Conservation (phyloP, 306 rosid species). For the Casuarina glauca region DNA sequence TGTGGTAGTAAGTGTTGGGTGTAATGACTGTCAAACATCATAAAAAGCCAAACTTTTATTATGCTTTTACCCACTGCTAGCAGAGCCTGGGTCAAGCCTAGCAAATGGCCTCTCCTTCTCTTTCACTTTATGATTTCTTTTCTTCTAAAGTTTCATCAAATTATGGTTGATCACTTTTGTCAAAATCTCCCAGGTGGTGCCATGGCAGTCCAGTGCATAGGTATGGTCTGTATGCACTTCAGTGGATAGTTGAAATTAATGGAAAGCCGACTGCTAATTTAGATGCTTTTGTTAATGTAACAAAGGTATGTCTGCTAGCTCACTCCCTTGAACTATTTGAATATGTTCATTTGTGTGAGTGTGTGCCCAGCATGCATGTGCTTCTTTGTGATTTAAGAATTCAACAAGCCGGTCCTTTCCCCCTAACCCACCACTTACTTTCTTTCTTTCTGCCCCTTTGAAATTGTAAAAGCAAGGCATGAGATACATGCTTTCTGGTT, state of each 20-base stretch:
- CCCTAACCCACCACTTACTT: not conserved
- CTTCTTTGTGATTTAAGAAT: not conserved
- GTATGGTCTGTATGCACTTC: slow-evolving; percentile 94
- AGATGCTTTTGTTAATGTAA: slow-evolving; percentile 74
- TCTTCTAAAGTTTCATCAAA: not conserved
- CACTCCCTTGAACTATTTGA: not conserved
- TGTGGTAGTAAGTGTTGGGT: not conserved
- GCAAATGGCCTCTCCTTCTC: not conserved
- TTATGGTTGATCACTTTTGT: slow-evolving; percentile 22
- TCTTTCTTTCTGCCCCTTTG: not conserved
- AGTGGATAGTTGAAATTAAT: slow-evolving; percentile 91
- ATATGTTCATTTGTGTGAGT: not conserved
- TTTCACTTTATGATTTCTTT: not conserved
- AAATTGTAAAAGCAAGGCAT: not conserved
- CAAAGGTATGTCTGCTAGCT: slow-evolving; percentile 55
- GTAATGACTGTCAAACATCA: not conserved
- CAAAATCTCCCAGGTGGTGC: slow-evolving; percentile 69
- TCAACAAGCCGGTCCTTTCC: not conserved
- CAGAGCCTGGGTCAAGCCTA: not conserved
- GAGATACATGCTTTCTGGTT: not conserved
- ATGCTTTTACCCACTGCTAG: not conserved
- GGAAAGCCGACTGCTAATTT: slow-evolving; percentile 84
- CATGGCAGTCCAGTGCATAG: slow-evolving; percentile 96
- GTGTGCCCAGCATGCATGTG: not conserved
- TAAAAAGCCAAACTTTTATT: not conserved